Conservation (phyloP, 1,139 yeast genomes). For the Sugiyamaella xylanicola region DNA sequence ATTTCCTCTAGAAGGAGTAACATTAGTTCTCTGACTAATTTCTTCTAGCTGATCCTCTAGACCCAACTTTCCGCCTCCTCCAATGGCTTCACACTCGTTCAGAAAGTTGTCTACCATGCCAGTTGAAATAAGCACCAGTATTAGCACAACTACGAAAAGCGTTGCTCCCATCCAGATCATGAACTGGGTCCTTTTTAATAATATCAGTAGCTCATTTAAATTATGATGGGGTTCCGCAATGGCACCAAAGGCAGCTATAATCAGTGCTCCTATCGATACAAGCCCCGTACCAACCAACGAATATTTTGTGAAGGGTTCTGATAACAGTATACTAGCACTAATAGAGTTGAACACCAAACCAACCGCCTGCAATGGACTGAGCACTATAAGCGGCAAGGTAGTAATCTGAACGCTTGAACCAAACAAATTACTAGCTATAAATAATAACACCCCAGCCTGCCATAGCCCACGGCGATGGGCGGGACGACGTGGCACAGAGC, state of each 20-base stretch:
- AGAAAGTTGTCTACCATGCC: slow-evolving; percentile 14
- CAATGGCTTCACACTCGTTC: slow-evolving; percentile 12
- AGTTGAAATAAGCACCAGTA: slow-evolving; percentile 33
- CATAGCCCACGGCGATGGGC: slow-evolving; percentile 65
- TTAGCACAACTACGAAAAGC: slow-evolving; percentile 37
- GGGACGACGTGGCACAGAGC: slow-evolving; percentile 40
- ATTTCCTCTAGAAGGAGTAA: not conserved
- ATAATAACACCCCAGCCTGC: slow-evolving; percentile 72
- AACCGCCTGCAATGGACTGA: slow-evolving; percentile 85
- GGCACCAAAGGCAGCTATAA: slow-evolving; percentile 77
- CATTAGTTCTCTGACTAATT: not conserved
- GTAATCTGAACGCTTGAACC: slow-evolving; percentile 86
- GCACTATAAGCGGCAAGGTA: slow-evolving; percentile 75
- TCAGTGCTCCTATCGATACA: slow-evolving; percentile 72
- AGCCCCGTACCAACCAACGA: slow-evolving; percentile 67
- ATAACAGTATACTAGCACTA: slow-evolving; percentile 67
- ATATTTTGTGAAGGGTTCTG: slow-evolving; percentile 64
- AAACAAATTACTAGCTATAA: slow-evolving; percentile 70
- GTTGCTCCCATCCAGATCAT: slow-evolving; percentile 50
- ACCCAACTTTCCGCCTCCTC: slow-evolving; percentile 9
- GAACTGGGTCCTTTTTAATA: slow-evolving; percentile 48
- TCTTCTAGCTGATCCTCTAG: not conserved
- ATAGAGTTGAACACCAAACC: slow-evolving; percentile 85
- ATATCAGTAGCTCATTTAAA: slow-evolving; percentile 49
- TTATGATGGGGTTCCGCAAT: slow-evolving; percentile 56